These are phyloP conservation scores for Ceratocystiopsis brevicomis DNA, from an alignment of 2,329 filamentous ascomycete genomes.

Conservation along the genomic window DNA sequence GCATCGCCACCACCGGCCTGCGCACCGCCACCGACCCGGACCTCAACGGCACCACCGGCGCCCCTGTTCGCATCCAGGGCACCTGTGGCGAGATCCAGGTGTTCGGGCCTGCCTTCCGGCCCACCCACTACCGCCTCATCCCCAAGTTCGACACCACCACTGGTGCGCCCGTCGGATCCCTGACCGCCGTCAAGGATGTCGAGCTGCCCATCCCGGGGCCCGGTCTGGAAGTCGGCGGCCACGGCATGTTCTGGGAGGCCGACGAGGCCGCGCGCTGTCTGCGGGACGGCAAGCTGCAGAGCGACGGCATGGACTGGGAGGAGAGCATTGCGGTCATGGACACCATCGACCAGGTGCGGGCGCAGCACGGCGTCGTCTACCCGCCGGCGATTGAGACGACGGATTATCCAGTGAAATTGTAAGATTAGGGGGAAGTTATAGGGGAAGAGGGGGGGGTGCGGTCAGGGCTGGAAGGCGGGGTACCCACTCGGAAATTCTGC, in stretches of 20 bases:
- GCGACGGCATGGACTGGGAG: constrained; percentile 46
- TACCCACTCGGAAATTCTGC: no score
- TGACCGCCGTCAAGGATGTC: constrained; percentile 23
- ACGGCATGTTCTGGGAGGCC: constrained; percentile 56
- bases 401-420: constrained; percentile 13
- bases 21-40: constrained; percentile 20
- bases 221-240: constrained; percentile 29
- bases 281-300: constrained; percentile 60
- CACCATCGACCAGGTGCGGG: constrained; percentile 36
- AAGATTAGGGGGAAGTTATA: no score
- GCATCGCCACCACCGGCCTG: no score
- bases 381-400: constrained; percentile 33
- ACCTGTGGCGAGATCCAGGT: constrained; percentile 69
- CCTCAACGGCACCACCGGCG: constrained; percentile 30
- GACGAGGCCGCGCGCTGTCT: constrained; percentile 27
- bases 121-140: no score
- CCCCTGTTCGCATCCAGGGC: constrained; percentile 58
- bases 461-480: no score
- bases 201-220: constrained; percentile 33
- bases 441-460: no score
- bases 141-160: background rate
- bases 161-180: no score
- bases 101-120: background rate
- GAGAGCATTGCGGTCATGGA: constrained; percentile 82
- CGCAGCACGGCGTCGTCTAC: constrained; percentile 33